Base-by-base conservation (phyloP, 176 grass and related monocot genomes). In the Carex parvula region DNA sequence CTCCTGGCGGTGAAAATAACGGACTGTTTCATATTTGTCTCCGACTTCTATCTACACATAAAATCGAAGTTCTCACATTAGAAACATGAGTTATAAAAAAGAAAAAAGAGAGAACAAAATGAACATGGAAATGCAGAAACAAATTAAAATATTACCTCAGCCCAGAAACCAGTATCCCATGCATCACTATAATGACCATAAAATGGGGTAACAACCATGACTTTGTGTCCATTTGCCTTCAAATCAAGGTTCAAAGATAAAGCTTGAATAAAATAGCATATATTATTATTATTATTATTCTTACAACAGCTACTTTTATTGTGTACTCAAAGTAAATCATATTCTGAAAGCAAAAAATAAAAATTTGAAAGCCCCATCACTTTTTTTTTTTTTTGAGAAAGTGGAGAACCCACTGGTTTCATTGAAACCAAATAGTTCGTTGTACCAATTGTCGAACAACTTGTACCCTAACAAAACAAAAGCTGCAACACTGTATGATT, bases 181-280 rank as follows among this genome's bases (percentile, higher is more conserved):
- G 79, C 91, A 88, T 98, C 95, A 53, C 91, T 94, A 82, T 98
- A 98, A 86, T 98, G 95, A 83, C 94, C 95, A 74, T 98, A 91
- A 13, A 92, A 88, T 8, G 92, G 92, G 4, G 87, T 80, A 71
- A 98, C 54, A 46, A 89, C 93, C 95, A 98, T 98, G 8, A 91
- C 89, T 18, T 92, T 73, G 87, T 98, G 95, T 9, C 91, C 89
- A 61, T 89, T 94, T 24, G 87, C 92, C 95, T 98, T 81, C 55
- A 71, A 87, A 14, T 3, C 3, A 81, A 86, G 46, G 42, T 5
- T 60, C 17, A 78, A 42, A 74, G 20, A 11, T 74, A 74, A 52
- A 26, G 24, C 68, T 74, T 24, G 20, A 74, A 14, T 44, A 82
- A 82, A 83, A 62, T 81, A 67, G 5, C 3, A 69, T 12, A 80